phyloP scores from a whole-genome alignment of 176 grass and related monocot species.

The Oryza meyeriana region DNA sequence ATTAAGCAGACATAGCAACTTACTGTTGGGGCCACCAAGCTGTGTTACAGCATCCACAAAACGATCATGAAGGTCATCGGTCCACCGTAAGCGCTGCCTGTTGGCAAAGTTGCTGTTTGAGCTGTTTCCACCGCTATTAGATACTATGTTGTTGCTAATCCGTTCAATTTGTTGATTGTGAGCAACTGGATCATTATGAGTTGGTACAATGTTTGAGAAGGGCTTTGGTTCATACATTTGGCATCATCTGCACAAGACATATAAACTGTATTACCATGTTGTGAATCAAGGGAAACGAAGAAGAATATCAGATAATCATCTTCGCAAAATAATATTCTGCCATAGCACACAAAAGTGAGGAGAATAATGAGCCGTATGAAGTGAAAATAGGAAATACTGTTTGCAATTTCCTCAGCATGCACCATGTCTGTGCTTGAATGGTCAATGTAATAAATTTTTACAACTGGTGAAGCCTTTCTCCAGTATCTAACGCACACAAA shows the following conservation, averaged over 20 bases:
- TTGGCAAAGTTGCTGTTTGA: conserved; percentile 33
- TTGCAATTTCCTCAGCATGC: neutral
- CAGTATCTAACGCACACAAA: neutral
- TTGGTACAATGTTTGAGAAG: conserved; percentile 5
- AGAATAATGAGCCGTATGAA: neutral
- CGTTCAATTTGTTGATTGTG: conserved; percentile 12
- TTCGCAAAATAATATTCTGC: neutral
- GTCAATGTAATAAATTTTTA: neutral
- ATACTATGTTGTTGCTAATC: conserved; percentile 15
- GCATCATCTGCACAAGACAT: conserved; percentile 26
- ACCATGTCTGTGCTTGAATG: neutral
- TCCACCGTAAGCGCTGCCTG: conserved; percentile 51
- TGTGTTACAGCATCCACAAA: conserved; percentile 46
- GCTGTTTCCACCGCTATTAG: conserved; percentile 22
- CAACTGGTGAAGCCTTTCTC: neutral
- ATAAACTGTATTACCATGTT: neutral
- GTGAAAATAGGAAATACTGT: neutral
- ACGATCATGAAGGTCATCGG: conserved; percentile 46
- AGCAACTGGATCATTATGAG: conserved; percentile 1
- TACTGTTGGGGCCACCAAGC: conserved; percentile 50
- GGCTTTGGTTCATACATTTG: conserved; percentile 43
- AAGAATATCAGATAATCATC: neutral
- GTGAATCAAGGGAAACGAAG: neutral
- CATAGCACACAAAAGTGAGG: neutral
- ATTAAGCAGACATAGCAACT: conserved; percentile 9